Evolutionary conservation across 192 early-diverging fungal genomes (phyloP).

Genomic region (Cetraspora pellucida): DNA sequence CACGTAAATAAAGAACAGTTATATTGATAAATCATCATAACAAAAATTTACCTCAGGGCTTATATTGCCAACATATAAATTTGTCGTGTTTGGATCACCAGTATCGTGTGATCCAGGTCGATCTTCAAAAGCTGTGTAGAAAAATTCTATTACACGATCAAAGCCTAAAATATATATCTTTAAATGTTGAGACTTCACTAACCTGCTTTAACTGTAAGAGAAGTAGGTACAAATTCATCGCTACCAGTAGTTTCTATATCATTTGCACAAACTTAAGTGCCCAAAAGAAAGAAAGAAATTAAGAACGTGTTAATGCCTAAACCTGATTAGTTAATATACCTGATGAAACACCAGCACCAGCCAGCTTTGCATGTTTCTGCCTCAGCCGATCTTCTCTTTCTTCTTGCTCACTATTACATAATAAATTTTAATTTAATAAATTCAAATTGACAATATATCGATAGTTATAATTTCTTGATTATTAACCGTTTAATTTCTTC

Average conservation of each 20-base stretch:
- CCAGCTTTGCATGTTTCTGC: slow-evolving; percentile 44
- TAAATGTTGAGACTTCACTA: background rate
- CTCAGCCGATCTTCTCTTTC: slow-evolving; percentile 56
- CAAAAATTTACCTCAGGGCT: slow-evolving; percentile 54
- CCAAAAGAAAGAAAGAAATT: background rate
- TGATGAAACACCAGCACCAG: slow-evolving; percentile 30
- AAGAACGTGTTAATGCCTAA: no score
- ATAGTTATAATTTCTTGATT: background rate
- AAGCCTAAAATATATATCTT: background rate
- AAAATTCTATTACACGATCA: background rate
- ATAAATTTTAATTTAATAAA: background rate
- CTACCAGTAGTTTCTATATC: slow-evolving; percentile 15
- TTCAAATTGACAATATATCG: background rate
- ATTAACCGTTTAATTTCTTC: slow-evolving; percentile 77
- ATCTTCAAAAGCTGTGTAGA: slow-evolving; percentile 41
- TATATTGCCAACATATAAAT: slow-evolving; percentile 84
- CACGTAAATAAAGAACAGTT: background rate
- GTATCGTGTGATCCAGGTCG: slow-evolving; percentile 66
- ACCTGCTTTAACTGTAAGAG: slow-evolving; percentile 36
- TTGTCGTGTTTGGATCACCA: slow-evolving; percentile 77
- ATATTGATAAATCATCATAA: background rate
- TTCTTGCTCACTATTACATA: slow-evolving; percentile 59
- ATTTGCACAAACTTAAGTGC: background rate
- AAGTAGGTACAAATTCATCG: slow-evolving; percentile 17
- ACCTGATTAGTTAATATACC: background rate